Conservation (phyloP, 352 stramenopile genomes). For the Halophytophthora batemanensis region DNA sequence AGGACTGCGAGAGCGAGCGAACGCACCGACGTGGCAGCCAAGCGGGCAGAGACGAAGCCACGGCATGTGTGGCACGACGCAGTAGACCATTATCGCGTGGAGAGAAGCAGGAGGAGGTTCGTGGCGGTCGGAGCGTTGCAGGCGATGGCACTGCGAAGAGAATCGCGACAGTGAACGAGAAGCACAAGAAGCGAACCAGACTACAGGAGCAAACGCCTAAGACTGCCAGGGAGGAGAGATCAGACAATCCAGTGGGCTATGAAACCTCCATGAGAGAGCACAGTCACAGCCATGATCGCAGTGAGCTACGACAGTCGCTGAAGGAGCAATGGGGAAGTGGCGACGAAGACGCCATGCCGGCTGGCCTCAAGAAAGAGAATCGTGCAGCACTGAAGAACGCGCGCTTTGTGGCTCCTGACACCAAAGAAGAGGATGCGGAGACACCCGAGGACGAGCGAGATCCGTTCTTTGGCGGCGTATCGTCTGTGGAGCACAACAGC, state of each 20-base stretch:
- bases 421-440: slow-evolving; percentile 30
- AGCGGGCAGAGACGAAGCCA: no score
- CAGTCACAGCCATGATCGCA: slow-evolving; percentile 5
- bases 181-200: slow-evolving; percentile 34
- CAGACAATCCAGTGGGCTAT: no score
- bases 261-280: slow-evolving; percentile 1
- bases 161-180: slow-evolving; percentile 20
- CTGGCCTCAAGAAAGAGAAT: no score
- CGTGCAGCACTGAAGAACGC: slow-evolving; percentile 1
- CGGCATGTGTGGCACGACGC: not conserved
- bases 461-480: slow-evolving; percentile 65
- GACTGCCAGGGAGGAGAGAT: not conserved
- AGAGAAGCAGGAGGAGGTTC: slow-evolving; percentile 26
- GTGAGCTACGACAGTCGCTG: no score
- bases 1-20: slow-evolving; percentile 5
- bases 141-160: slow-evolving; percentile 6
- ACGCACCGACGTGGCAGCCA: no score
- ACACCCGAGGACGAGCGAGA: slow-evolving; percentile 2
- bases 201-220: slow-evolving; percentile 15
- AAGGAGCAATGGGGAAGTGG: no score
- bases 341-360: no score
- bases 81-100: slow-evolving; percentile 1
- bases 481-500: slow-evolving; percentile 60
- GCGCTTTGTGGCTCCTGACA: slow-evolving; percentile 24
- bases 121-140: slow-evolving; percentile 6